These are phyloP conservation scores for Boletus patriciae DNA, from an alignment of 768 basidiomycete genomes.

Conservation along the genomic window DNA sequence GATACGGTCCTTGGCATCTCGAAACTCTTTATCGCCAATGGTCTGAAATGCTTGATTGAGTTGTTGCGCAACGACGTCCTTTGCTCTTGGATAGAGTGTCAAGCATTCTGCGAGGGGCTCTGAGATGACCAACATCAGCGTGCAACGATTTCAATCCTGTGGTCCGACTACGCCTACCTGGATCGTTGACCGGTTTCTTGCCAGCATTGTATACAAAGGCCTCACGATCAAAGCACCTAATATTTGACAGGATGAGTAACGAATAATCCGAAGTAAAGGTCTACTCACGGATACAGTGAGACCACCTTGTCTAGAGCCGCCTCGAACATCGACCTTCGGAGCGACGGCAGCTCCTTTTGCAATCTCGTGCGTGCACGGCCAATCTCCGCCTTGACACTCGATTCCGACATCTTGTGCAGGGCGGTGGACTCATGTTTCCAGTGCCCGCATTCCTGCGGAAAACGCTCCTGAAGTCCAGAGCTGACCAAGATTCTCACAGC, in stretches of 20 bases:
- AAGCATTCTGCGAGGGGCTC: constrained; percentile 12
- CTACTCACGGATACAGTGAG: constrained; percentile 26
- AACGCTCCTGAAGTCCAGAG: constrained; percentile 32
- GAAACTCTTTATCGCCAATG: constrained; percentile 15
- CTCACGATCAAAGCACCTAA: background rate
- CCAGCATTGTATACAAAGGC: background rate
- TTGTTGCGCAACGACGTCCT: background rate
- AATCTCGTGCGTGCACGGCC: background rate
- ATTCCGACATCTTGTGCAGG: too few relatives aligned
- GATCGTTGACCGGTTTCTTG: too few relatives aligned
- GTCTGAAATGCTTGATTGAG: background rate
- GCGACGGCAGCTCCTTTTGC: background rate
- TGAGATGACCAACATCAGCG: background rate
- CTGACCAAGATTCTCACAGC: constrained; percentile 29
- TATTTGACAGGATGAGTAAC: too few relatives aligned
- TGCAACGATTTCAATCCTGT: background rate
- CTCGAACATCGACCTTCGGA: constrained; percentile 25
- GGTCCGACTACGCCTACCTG: background rate
- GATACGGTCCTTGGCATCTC: constrained; percentile 16
- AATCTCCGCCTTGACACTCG: too few relatives aligned
- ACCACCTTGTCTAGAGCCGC: constrained; percentile 24
- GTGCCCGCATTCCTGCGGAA: background rate
- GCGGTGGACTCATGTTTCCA: too few relatives aligned
- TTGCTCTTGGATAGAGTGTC: constrained; percentile 15
- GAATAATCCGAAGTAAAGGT: background rate